Base-by-base conservation (phyloP, 2,329 filamentous ascomycete genomes). In the Grosmannia clavigera region DNA sequence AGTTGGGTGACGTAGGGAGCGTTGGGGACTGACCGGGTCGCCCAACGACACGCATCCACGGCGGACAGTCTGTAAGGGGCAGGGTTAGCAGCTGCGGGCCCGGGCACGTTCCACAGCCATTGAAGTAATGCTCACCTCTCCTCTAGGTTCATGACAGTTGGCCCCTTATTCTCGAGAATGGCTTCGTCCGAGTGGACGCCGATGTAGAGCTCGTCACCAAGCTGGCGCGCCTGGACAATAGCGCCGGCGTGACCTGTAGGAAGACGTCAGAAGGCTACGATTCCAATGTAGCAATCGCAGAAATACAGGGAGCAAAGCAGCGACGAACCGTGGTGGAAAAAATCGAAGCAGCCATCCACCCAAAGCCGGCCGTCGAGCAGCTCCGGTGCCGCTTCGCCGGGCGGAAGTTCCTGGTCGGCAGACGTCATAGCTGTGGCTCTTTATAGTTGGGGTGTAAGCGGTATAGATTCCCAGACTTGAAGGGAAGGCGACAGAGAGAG, bases 281-380 rank as follows among this genome's bases (percentile, higher is more conserved):
- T 19, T 19, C 43, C 22, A 14, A 16, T 12, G 31, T 14, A 52
- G 10, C 12, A n/a, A 9, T 10, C 11, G n/a, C 25, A 33, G 7
- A 9, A 31, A 14, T 5, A 5, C 31, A 31, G 1, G n/a, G 10
- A 14, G 16, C 16, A 40, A 43, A 6, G 11, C n/a, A 43, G 16
- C 33, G 29, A 57, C 76, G 66, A 73, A 90, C 89, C 94, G 72
- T 97, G 94, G 73, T 99, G 94, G 75, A 92, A 95, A 75, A 99
- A 99, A 77, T 99, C 94, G 76, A 96, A 99, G 79, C 94, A 99
- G 64, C 94, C 94, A 72, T 99, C 94, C 31, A 99, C 88, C 95
- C 95, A 99, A 68, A 99, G 89, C 66, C 92, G 85, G 67, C 88
- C 84, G 33, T 84, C 81, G 40, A 81, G 73, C 10, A 84, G 74